These are phyloP conservation scores for Murraya koenigii DNA, from an alignment of 345 rosid species.

Conservation along the genomic window DNA sequence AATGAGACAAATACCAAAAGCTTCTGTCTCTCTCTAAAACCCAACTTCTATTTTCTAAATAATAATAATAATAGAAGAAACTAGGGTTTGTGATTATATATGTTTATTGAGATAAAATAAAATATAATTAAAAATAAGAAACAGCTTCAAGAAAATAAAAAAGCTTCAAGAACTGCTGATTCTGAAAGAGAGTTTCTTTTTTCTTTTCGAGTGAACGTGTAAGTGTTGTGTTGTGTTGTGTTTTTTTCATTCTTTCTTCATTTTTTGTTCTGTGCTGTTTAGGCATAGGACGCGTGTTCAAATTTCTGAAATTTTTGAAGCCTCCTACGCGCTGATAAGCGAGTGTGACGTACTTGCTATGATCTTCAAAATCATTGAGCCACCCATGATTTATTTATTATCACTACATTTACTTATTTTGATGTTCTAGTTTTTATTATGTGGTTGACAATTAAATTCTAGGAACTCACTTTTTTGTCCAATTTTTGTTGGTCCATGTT, in stretches of 20 bases:
- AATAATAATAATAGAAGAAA: background rate
- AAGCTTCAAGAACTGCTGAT: background rate
- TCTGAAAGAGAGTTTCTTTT: background rate
- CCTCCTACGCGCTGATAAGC: background rate
- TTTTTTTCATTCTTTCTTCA: no score
- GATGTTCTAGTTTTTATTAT: background rate
- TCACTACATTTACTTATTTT: background rate
- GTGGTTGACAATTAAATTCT: no score
- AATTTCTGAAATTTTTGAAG: no score
- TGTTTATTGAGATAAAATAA: background rate
- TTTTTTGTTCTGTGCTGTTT: background rate
- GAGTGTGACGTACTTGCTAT: background rate
- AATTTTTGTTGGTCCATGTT: no score
- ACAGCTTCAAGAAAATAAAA: background rate
- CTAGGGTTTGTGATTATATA: background rate
- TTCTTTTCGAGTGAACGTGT: background rate
- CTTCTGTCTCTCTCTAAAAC: background rate
- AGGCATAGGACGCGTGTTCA: constrained; percentile 7
- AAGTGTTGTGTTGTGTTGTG: background rate
- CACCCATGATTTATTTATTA: background rate
- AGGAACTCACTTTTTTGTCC: no score
- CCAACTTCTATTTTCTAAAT: background rate
- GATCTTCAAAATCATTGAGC: background rate
- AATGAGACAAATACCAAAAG: background rate
- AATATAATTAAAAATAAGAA: background rate